Evolutionary conservation across 129 eudicot species (phyloP), one percentile per base, ranked within the genome.

Genomic region (Artemisia argyi): DNA sequence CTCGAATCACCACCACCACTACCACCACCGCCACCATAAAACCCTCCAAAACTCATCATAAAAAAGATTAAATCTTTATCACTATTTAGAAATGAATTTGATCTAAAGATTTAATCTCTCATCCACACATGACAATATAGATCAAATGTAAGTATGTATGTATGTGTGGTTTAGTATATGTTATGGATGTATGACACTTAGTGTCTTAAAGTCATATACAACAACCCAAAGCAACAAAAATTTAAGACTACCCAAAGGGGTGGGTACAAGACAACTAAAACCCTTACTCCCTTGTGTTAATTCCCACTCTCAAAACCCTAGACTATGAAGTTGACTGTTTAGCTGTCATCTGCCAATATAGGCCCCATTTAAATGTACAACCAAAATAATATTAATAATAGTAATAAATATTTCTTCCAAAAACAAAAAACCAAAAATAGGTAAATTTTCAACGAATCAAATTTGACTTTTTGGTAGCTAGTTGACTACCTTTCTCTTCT

Each of bases 41-140:
- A 84, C 66, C 84, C 89, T 79, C 88, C 90, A 85, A 82, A 85
- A 83, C 88, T 88, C 90, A 88, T 88, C 83, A 72, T 55, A 59
- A 59, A 18, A 60, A 49, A 50, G 11, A 28, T 32, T 14, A 28
- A 77, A 78, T 62, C 80, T 49, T 48, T 28, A 70, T 57, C 65
- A 68, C 32, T 56, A 30, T 56, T 42, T 28, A 65, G 30, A 74
- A 70, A 74, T 57, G 66, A 71, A 72, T 65, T 52, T 51, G 68
- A 66, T 70, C 69, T 74, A 26, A 51, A 74, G 78, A 84, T 77
- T 79, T 69, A 67, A 51, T 84, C 67, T 76, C 20, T 73, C 73
- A 56, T 30, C 58, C 71, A 32, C 47, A 65, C 67, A 51, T 68
- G 75, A 73, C 66, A 52, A 53, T 35, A 35, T 51, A n/a, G n/a